A percentile compares a stretch with the other conserved stretches of the same genome.
These are phyloP conservation scores for Malassezia nana DNA, from an alignment of 1,284 basidiomycete genomes.

Conservation along the genomic window DNA sequence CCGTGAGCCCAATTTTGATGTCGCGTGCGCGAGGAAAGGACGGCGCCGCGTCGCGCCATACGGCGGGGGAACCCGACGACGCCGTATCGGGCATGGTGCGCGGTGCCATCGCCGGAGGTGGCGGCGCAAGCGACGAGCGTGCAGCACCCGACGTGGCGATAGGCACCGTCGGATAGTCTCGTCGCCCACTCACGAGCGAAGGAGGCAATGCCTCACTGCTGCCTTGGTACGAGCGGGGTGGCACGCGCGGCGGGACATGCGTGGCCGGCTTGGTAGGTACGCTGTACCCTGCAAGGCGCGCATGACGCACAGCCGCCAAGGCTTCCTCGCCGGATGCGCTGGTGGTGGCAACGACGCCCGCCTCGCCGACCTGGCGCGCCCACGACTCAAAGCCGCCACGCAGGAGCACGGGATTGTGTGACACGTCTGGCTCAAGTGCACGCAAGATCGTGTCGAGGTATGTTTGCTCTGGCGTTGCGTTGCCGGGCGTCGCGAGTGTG, in stretches of 20 bases:
- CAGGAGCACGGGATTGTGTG: conserved; percentile 67
- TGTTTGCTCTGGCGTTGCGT: conserved; percentile 9
- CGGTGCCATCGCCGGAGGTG: conserved; percentile 3
- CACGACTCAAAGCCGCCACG: conserved; percentile 77
- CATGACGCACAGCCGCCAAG: conserved; percentile 7
- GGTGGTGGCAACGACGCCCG: conserved; percentile 50
- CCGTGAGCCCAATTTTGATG: conserved; percentile 39
- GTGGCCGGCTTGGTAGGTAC: background rate
- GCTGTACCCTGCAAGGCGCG: conserved; percentile 6
- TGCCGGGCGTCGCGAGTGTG: conserved; percentile 49
- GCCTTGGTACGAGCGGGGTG: conserved; percentile 2
- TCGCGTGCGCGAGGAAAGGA: conserved; percentile 5
- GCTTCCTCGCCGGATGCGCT: conserved; percentile 13
- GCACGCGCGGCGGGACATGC: conserved; percentile 1
- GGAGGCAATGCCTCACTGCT: background rate
- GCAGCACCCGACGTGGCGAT: background rate
- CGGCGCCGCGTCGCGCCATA: background rate
- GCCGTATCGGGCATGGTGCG: background rate
- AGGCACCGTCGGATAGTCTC: background rate
- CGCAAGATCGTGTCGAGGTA: conserved; percentile 48
- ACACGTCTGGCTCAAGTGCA: conserved; percentile 54
- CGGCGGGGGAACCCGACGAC: background rate
- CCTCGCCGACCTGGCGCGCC: conserved; percentile 59
- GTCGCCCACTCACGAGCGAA: background rate
- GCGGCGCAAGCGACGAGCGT: conserved; percentile 1